A percentile compares a stretch with the other conserved stretches of the same genome.
Conservation (phyloP, 805 yeast species). For the Cyberlindnera mississippiensis region DNA sequence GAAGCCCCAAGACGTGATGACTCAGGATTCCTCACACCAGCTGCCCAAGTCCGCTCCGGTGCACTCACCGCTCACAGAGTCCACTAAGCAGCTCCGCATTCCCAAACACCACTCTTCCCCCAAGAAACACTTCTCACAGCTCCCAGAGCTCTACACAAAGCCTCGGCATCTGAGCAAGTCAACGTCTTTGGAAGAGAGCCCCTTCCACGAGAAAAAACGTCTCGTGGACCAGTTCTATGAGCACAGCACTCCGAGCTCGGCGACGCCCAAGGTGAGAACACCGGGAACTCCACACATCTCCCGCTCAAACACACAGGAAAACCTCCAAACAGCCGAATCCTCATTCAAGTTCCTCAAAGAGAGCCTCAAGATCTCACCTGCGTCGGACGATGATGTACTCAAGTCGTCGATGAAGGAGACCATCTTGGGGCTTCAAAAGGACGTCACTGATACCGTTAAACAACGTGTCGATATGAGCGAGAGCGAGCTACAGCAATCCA, state of each 20-base stretch:
- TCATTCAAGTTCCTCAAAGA: conserved; percentile 7
- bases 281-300: conserved; percentile 7
- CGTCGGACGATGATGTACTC: neutral
- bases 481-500: conserved; percentile 2
- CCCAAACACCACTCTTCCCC: conserved; percentile 12
- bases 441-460: conserved; percentile 3
- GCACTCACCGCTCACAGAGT: conserved; percentile 14
- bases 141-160: conserved; percentile 8
- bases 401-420: conserved; percentile 1
- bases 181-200: conserved; percentile 1
- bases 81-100: conserved; percentile 16
- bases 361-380: neutral
- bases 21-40: conserved; percentile 3
- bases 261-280: conserved; percentile 3
- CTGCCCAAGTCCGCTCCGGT: conserved; percentile 19
- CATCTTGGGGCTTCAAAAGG: conserved; percentile 1
- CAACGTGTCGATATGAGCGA: conserved; percentile 11
- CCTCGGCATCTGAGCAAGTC: neutral
- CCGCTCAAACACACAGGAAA: conserved; percentile 8
- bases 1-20: neutral
- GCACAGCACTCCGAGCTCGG: conserved; percentile 2
- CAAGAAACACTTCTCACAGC: conserved; percentile 1
- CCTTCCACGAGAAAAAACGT: conserved; percentile 10
- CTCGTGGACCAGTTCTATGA: conserved; percentile 23
- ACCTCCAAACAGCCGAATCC: neutral